Conservation (phyloP, 495 filamentous ascomycete species). For the Lineolata rhizophorae region DNA sequence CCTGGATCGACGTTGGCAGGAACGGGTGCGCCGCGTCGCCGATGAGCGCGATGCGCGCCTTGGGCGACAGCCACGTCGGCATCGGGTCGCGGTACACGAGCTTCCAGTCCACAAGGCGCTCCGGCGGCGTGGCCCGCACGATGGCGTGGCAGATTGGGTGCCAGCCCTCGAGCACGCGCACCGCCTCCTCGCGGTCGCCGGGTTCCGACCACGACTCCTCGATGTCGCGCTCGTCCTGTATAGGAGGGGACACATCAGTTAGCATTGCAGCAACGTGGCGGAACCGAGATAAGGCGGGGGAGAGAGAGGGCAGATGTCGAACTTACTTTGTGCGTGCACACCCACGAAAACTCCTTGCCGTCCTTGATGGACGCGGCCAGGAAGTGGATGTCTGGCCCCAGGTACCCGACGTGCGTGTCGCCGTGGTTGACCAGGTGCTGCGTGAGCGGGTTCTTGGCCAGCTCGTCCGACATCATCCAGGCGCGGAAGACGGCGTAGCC, state of each 20-base stretch:
- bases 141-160: slow-evolving; percentile 13
- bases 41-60: slow-evolving; percentile 13
- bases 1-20: slow-evolving; percentile 17
- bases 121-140: slow-evolving; percentile 13
- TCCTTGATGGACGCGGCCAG: slow-evolving; percentile 13
- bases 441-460: slow-evolving; percentile 7
- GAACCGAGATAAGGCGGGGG: too few species aligned
- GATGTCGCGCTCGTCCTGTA: slow-evolving; percentile 14
- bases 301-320: too few species aligned
- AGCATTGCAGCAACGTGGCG: too few species aligned
- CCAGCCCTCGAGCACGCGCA: slow-evolving; percentile 15
- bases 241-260: too few species aligned
- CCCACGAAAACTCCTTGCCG: slow-evolving; percentile 16
- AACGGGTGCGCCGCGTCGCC: slow-evolving; percentile 20
- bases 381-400: slow-evolving; percentile 18
- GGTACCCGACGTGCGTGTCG: slow-evolving; percentile 11
- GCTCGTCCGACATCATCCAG: slow-evolving; percentile 11
- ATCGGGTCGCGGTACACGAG: slow-evolving; percentile 17
- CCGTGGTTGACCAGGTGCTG: slow-evolving; percentile 10
- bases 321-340: slow-evolving; percentile 18
- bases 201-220: slow-evolving; percentile 15
- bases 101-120: slow-evolving; percentile 17
- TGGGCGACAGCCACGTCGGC: slow-evolving; percentile 15
- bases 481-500: slow-evolving; percentile 34
- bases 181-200: slow-evolving; percentile 12